phyloP scores from a whole-genome alignment of 2,329 filamentous ascomycete species.

The Nemania serpens region DNA sequence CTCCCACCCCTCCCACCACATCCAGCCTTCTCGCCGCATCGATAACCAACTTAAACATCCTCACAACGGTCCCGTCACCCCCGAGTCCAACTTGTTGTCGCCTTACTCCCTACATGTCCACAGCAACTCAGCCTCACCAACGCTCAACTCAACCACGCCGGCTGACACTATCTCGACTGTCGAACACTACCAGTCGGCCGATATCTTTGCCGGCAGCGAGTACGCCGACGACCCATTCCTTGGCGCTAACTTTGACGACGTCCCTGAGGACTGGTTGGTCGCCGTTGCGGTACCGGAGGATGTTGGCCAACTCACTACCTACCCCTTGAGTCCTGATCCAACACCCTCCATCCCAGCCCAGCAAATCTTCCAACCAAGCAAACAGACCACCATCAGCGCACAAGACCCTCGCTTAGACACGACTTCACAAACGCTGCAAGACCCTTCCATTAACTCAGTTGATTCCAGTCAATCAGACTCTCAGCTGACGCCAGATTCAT shows the following conservation, averaged over 20 bases:
- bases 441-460: conserved; percentile 40
- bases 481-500: conserved; percentile 56
- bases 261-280: conserved; percentile 25
- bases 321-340: conserved; percentile 57
- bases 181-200: conserved; percentile 56
- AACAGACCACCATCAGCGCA: conserved; percentile 7
- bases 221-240: conserved; percentile 56
- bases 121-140: conserved; percentile 48
- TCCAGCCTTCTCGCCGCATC: conserved; percentile 42
- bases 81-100: conserved; percentile 48
- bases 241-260: conserved; percentile 52
- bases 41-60: conserved; percentile 33
- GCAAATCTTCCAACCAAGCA: conserved; percentile 42
- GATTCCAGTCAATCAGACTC: conserved; percentile 40
- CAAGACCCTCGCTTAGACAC: conserved; percentile 46
- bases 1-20: conserved; percentile 32
- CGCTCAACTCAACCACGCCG: conserved; percentile 50
- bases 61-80: conserved; percentile 41
- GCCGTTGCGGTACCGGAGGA: conserved; percentile 16
- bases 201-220: conserved; percentile 48
- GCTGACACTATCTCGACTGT: conserved; percentile 54
- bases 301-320: conserved; percentile 32
- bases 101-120: conserved; percentile 50
- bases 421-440: conserved; percentile 49
- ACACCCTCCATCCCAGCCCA: conserved; percentile 54